A percentile compares a stretch with the other conserved stretches of the same genome.
Evolutionary conservation across 2,329 filamentous ascomycete species (phyloP).

Genomic region (Monascus ruber): DNA sequence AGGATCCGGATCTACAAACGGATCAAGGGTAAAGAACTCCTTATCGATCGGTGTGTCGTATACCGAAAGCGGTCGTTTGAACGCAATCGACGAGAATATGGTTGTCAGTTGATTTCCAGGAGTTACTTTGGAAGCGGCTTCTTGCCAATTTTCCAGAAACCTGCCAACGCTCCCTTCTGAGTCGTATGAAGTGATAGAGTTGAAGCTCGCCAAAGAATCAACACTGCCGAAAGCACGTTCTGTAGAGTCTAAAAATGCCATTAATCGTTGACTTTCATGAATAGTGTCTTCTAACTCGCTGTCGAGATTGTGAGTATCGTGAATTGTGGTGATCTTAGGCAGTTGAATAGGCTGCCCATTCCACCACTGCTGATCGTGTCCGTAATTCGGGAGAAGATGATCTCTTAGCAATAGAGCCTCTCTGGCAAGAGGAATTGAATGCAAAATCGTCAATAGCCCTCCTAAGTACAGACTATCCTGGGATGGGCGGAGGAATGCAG

Average conservation of each 20-base stretch:
- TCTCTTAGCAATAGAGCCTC: slow-evolving; percentile 44
- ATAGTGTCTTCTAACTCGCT: slow-evolving; percentile 37
- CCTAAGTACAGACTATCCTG: slow-evolving; percentile 44
- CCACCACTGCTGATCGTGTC: slow-evolving; percentile 51
- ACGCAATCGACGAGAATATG: slow-evolving; percentile 36
- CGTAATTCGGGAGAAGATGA: slow-evolving; percentile 39
- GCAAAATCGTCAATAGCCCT: slow-evolving; percentile 49
- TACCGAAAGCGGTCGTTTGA: slow-evolving; percentile 22
- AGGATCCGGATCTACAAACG: slow-evolving; percentile 25
- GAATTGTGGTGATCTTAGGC: slow-evolving; percentile 39
- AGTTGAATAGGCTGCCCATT: slow-evolving; percentile 42
- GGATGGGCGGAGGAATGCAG: slow-evolving; percentile 47
- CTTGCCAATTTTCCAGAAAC: slow-evolving; percentile 41
- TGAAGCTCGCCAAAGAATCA: slow-evolving; percentile 38
- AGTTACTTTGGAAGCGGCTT: slow-evolving; percentile 31
- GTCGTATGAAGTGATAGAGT: slow-evolving; percentile 21
- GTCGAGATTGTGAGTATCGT: slow-evolving; percentile 21
- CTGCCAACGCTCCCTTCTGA: slow-evolving; percentile 28
- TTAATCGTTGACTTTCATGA: slow-evolving; percentile 48
- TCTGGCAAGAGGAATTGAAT: slow-evolving; percentile 47
- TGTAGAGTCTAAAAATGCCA: slow-evolving; percentile 50
- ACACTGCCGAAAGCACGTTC: slow-evolving; percentile 48
- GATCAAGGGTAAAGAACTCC: slow-evolving; percentile 28
- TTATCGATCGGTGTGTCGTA: slow-evolving; percentile 20
- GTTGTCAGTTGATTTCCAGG: slow-evolving; percentile 32